These are phyloP conservation scores for Telfairia occidentalis DNA, from an alignment of 331 rosid genomes.

Conservation along the genomic window DNA sequence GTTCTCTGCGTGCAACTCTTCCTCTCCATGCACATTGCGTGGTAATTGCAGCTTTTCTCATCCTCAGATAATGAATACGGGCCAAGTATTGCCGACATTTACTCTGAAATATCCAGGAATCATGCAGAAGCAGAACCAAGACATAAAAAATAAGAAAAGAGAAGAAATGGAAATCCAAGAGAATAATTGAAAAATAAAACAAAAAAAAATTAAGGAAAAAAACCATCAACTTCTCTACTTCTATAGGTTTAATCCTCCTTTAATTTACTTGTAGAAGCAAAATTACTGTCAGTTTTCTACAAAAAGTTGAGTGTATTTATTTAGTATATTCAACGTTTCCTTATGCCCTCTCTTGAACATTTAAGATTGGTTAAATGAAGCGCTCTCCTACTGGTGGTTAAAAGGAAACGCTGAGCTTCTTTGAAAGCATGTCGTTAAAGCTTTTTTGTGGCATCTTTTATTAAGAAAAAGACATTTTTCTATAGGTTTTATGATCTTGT, in stretches of 20 bases:
- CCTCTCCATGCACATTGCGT: constrained; percentile 60
- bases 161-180: background rate
- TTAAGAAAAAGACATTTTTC: background rate
- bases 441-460: background rate
- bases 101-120: constrained; percentile 34
- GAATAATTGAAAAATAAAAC: background rate
- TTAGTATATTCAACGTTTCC: background rate
- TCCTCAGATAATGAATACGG: constrained; percentile 17
- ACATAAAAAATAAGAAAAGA: background rate
- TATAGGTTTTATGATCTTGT: background rate
- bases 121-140: background rate
- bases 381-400: background rate
- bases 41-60: constrained; percentile 36
- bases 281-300: background rate
- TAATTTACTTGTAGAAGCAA: background rate
- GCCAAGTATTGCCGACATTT: constrained; percentile 32
- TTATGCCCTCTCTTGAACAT: background rate
- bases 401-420: background rate
- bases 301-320: background rate
- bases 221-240: background rate
- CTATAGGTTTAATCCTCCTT: background rate
- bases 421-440: background rate
- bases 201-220: background rate
- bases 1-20: constrained; percentile 51
- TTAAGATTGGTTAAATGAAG: background rate